Evolutionary conservation across 1,139 yeast species (phyloP), one percentile per base, ranked within the genome.

Genomic region (Lodderomyces beijingensis): DNA sequence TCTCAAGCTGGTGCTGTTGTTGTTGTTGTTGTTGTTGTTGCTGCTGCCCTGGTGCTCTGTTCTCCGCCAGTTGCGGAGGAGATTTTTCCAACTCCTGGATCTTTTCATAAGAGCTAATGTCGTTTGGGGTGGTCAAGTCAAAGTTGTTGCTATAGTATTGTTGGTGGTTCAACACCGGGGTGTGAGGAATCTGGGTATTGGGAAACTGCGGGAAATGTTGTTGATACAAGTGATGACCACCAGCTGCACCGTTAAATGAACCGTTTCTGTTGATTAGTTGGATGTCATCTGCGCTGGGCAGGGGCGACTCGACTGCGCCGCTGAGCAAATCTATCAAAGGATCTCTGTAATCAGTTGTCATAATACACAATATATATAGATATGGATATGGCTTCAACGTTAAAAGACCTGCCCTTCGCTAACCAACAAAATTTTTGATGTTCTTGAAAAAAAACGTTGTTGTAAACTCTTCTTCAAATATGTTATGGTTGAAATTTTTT

Each of bases 261-360:
- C 25, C 18, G 15, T 26, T 26, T 32, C 70, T 44, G 30, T 55
- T 50, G 24, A 65, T 63, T 14, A 59, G 57, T 34, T 64, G 67
- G 25, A 64, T 57, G 28, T 64, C 69, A 33, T 54, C 36, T 12
- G 24, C 26, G 8, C 33, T 17, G 19, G 8, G 11, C 15, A 22
- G 23, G 5, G 32, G 18, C 9, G 36, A 27, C 14, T 35, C 38
- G n/a, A 28, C 28, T 3, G 28, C 12, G 19, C 13, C 25, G 10
- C 26, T 23, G 12, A 38, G 22, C 25, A 38, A 27, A 19, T 38
- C 41, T 8, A 36, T 22, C 24, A 38, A 31, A 9, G 39, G 41
- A 25, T 38, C 41, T 28, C 31, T 33, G 31, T 38, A 38, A 4
- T 35, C 36, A 25, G 27, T 25, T n/a, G 33, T 30, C 37, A 35